Base-by-base conservation (phyloP, 148 eudicot species). In the Rhododendron mucronatum region DNA sequence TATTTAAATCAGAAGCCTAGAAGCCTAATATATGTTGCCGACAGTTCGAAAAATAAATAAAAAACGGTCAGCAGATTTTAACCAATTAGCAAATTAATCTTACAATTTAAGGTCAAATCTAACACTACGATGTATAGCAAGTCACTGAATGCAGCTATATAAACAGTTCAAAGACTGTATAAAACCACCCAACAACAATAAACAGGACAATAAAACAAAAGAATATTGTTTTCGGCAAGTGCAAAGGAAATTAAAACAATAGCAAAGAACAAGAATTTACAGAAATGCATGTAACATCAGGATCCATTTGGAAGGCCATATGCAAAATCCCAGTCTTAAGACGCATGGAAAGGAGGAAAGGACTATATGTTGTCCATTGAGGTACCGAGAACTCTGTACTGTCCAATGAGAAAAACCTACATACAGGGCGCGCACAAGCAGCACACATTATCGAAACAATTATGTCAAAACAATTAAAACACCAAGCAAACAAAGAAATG, bases 341-440 rank as follows among this genome's bases (percentile, higher is more conserved):
- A 83, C 39, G 87, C 73, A 83, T 47, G 82, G 87, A 63, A 83
- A 86, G 82, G 86, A 86, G 86, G 82, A 82, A 73, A 85, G 84
- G 90, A 89, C 86, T 85, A 86, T 80, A 47, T 28, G 11, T 26
- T 67, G 74, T 69, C 86, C 80, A 28, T 51, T 65, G 78, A 74
- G 80, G 71, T 69, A 84, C 75, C 61, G 30, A 75, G 73, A 85
- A 69, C 33, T 61, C 75, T 44, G 39, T 77, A 18, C 48, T 86
- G 57, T 75, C 71, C 14, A 45, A 48, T 84, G 59, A 33, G 13
- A 44, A 12, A 81, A 81, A 51, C 74, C 15, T 81, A 81, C 45
- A 51, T 39, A n/a, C 13, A 82, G 3, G 63, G 37, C 69, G 20
- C 3, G 37, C 69, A 28, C 3, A 67, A 11, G 21, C 26, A 7